These are phyloP conservation scores for Colletotrichum falcatum DNA, from an alignment of 2,329 filamentous ascomycete genomes.

Conservation along the genomic window DNA sequence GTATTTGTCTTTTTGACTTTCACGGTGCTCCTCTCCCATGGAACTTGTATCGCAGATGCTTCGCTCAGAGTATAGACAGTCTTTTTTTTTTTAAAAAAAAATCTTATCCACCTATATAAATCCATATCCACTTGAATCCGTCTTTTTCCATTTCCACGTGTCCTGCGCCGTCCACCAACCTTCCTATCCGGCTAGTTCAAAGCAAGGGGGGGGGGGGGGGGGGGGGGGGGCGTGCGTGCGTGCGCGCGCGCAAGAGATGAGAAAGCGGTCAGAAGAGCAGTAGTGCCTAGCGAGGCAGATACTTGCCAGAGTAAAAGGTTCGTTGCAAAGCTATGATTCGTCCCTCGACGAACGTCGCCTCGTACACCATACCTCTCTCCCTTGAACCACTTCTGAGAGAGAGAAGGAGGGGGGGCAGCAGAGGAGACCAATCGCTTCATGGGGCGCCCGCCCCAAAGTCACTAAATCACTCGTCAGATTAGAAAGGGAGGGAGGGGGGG, in stretches of 20 bases:
- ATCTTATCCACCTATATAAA: no score
- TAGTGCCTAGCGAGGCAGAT: neutral
- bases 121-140: neutral
- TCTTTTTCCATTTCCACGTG: neutral
- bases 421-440: neutral
- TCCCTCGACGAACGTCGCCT: neutral
- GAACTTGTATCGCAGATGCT: constrained; percentile 18
- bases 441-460: neutral
- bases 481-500: neutral
- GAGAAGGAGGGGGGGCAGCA: neutral
- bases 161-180: neutral
- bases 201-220: neutral
- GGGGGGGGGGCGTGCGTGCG: neutral
- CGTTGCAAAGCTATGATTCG: neutral
- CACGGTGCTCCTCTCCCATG: neutral
- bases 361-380: neutral
- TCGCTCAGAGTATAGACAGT: constrained; percentile 27
- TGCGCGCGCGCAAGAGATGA: neutral
- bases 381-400: neutral
- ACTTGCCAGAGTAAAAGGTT: neutral
- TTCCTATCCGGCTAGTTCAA: neutral
- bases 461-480: neutral
- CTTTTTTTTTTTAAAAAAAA: no score
- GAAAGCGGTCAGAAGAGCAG: neutral
- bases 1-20: constrained; percentile 12